phyloP scores from a whole-genome alignment of 179 eudicot species.

The Pouteria campechiana region DNA sequence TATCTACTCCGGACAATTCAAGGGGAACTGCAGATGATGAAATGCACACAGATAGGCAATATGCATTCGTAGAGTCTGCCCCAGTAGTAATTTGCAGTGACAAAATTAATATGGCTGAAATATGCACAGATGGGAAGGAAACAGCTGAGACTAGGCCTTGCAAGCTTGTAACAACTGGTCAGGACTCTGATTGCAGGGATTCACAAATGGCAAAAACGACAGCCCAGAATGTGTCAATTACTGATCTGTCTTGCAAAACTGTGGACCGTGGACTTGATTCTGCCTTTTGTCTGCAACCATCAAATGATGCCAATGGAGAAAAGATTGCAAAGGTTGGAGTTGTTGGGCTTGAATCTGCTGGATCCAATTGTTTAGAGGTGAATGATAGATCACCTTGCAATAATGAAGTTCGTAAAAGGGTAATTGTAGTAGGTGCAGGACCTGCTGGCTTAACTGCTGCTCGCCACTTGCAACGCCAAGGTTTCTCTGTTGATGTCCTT shows the following conservation, averaged over 20 bases:
- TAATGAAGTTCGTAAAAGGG: conserved; percentile 35
- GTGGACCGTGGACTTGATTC: conserved; percentile 13
- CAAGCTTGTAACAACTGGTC: too few relatives aligned
- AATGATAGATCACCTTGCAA: conserved; percentile 14
- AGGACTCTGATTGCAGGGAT: conserved; percentile 14
- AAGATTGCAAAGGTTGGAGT: too few relatives aligned
- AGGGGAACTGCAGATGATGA: conserved; percentile 8
- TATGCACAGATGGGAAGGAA: conserved; percentile 8
- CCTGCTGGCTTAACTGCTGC: conserved; percentile 98
- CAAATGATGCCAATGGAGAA: background rate
- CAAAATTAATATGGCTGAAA: conserved; percentile 13
- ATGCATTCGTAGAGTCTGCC: too few relatives aligned
- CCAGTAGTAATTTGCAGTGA: too few relatives aligned
- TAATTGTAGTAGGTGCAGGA: conserved; percentile 91
- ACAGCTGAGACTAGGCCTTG: too few relatives aligned
- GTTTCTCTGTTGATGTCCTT: conserved; percentile 67
- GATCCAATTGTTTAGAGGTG: conserved; percentile 11
- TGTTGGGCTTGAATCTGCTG: conserved; percentile 14
- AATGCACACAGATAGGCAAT: too few relatives aligned
- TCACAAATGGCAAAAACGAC: conserved; percentile 7
- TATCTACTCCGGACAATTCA: conserved; percentile 11
- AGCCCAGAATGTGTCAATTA: conserved; percentile 12
- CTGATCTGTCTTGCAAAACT: conserved; percentile 11
- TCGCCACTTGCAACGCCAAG: conserved; percentile 91
- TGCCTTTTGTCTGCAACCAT: conserved; percentile 3